phyloP scores from a whole-genome alignment of 441 rosid species.

The Mallotus repandus region DNA sequence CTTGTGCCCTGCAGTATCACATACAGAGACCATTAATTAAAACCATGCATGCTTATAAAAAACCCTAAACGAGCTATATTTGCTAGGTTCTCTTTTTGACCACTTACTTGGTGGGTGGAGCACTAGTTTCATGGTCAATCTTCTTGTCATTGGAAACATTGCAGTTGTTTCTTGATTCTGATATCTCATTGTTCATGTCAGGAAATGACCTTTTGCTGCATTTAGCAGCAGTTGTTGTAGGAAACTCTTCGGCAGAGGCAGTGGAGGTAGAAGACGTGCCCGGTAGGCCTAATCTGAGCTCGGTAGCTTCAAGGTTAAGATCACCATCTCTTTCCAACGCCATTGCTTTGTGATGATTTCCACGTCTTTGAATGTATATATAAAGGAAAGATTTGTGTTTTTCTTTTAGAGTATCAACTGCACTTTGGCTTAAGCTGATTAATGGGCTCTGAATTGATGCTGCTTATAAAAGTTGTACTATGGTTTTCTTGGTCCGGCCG shows the following conservation, averaged over 20 bases:
- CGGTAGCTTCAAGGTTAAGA: constrained; percentile 69
- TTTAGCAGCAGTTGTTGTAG: constrained; percentile 9
- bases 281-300: constrained; percentile 71
- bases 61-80: no score
- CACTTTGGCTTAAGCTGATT: no score
- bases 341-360: constrained; percentile 16
- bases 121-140: constrained; percentile 7
- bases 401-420: no score
- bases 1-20: constrained; percentile 49
- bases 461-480: no score
- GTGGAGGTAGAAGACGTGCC: constrained; percentile 33
- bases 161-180: constrained; percentile 5
- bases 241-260: constrained; percentile 17
- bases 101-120: constrained; percentile 41
- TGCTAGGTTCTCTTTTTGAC: no score
- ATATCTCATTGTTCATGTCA: constrained; percentile 28
- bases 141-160: constrained; percentile 3
- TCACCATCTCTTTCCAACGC: constrained; percentile 33
- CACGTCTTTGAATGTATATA: not conserved
- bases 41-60: no score
- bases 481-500: not conserved
- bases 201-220: constrained; percentile 45
- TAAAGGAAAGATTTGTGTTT: no score
- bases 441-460: no score
- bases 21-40: no score